Percentiles rank a stretch among this genome's conserved stretches.
Conservation (phyloP, 2,329 filamentous ascomycete species). For the Lachnellula subtilissima region DNA sequence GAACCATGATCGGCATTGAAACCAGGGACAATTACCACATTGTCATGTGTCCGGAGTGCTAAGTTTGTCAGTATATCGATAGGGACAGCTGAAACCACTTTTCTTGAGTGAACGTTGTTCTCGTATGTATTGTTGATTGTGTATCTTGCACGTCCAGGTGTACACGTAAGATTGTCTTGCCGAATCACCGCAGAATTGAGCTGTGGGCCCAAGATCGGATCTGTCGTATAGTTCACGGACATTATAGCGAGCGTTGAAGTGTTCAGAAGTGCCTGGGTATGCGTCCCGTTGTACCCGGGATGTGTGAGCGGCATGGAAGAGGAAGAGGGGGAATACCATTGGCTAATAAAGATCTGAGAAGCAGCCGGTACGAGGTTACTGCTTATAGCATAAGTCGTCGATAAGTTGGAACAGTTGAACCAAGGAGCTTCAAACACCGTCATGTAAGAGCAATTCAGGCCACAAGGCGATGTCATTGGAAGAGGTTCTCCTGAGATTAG, state of each 20-base stretch:
- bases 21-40: background rate
- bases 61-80: background rate
- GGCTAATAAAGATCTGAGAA: too few relatives aligned
- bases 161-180: background rate
- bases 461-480: background rate
- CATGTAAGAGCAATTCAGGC: conserved; percentile 2
- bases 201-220: too few relatives aligned
- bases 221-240: too few relatives aligned
- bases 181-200: background rate
- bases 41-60: background rate
- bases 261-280: too few relatives aligned
- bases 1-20: background rate
- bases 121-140: background rate
- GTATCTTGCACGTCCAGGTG: background rate
- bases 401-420: too few relatives aligned
- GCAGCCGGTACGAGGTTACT: too few relatives aligned
- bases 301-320: too few relatives aligned
- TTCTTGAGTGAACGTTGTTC: background rate
- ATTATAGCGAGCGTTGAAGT: too few relatives aligned
- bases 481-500: background rate
- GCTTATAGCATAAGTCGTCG: too few relatives aligned
- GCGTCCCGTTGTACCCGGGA: too few relatives aligned
- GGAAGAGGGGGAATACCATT: too few relatives aligned
- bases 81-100: background rate
- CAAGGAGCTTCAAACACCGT: background rate